A percentile compares a stretch with the other conserved stretches of the same genome.
phyloP scores from a whole-genome alignment of 768 basidiomycete species.

The Tricholoma saponaceum region DNA sequence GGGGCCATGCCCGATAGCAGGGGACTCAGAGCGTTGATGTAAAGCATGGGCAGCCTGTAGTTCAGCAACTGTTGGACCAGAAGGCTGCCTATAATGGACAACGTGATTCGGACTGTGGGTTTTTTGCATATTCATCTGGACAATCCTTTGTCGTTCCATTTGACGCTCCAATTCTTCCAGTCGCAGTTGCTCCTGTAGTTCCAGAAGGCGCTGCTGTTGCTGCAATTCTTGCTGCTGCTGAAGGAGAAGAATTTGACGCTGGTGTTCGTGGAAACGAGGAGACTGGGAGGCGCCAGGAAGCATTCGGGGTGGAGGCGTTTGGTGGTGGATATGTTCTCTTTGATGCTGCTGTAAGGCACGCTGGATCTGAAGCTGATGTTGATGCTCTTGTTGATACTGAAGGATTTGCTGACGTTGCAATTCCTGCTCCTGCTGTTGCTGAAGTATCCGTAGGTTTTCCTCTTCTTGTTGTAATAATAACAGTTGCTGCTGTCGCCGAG shows the following conservation, averaged over 20 bases:
- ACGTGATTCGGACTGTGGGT: constrained; percentile 25
- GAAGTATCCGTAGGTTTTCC: constrained; percentile 23
- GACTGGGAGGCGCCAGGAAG: constrained; percentile 64
- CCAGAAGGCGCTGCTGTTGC: constrained; percentile 55
- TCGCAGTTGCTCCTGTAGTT: constrained; percentile 61
- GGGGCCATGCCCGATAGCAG: constrained; percentile 30
- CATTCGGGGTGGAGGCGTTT: constrained; percentile 73
- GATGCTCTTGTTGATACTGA: constrained; percentile 41
- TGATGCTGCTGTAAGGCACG: constrained; percentile 47
- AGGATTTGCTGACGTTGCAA: constrained; percentile 42
- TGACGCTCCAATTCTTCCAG: constrained; percentile 67
- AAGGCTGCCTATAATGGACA: constrained; percentile 39
- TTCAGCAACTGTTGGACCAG: constrained; percentile 45
- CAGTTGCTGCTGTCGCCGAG: constrained; percentile 34
- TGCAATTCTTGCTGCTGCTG: constrained; percentile 67
- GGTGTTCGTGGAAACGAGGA: constrained; percentile 74
- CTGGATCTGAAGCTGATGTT: constrained; percentile 46
- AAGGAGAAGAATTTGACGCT: constrained; percentile 63
- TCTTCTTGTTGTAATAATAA: constrained; percentile 42
- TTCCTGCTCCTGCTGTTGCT: constrained; percentile 31
- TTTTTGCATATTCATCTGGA: constrained; percentile 45
- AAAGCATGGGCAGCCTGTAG: constrained; percentile 39
- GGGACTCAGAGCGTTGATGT: constrained; percentile 40
- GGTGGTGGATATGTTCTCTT: constrained; percentile 43
- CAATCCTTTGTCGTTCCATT: constrained; percentile 57